Conservation (phyloP, 2,329 filamentous ascomycete genomes). For the Colletotrichum viniferum region DNA sequence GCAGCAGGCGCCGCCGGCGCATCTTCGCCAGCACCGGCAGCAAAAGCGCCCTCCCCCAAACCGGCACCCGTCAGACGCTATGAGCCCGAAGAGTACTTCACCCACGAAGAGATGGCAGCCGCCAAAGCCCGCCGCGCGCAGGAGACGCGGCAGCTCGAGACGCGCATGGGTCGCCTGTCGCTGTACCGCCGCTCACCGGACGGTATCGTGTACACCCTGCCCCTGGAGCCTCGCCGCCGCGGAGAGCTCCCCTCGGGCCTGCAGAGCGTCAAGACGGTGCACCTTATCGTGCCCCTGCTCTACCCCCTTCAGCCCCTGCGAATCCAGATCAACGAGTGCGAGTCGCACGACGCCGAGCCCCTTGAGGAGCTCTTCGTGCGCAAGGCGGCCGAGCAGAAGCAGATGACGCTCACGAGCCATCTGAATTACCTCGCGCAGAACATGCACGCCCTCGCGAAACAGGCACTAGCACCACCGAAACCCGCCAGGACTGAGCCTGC, state of each 20-base stretch:
- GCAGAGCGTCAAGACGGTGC: constrained; percentile 65
- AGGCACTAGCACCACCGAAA: constrained; percentile 36
- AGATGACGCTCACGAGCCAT: constrained; percentile 72
- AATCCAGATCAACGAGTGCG: constrained; percentile 68
- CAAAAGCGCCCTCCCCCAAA: background rate
- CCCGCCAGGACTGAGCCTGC: constrained; percentile 23
- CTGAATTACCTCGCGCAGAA: constrained; percentile 78
- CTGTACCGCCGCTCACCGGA: constrained; percentile 73
- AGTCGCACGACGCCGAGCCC: constrained; percentile 61
- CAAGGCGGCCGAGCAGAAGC: constrained; percentile 58
- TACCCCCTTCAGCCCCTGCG: constrained; percentile 75
- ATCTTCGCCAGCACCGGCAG: background rate
- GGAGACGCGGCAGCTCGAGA: constrained; percentile 75
- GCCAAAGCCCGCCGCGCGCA: constrained; percentile 68
- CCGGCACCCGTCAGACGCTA: constrained; percentile 32
- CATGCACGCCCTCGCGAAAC: constrained; percentile 68
- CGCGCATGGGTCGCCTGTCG: constrained; percentile 71
- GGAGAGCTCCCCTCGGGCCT: constrained; percentile 65
- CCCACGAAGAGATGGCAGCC: constrained; percentile 61
- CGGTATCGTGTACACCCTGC: constrained; percentile 72
- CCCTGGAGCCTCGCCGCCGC: constrained; percentile 68
- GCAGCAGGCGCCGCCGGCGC: background rate
- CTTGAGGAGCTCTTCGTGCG: constrained; percentile 70
- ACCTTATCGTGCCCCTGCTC: constrained; percentile 70
- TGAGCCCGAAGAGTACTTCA: constrained; percentile 54